phyloP scores from a whole-genome alignment of 768 basidiomycete genomes.

The Tricholomella constricta region DNA sequence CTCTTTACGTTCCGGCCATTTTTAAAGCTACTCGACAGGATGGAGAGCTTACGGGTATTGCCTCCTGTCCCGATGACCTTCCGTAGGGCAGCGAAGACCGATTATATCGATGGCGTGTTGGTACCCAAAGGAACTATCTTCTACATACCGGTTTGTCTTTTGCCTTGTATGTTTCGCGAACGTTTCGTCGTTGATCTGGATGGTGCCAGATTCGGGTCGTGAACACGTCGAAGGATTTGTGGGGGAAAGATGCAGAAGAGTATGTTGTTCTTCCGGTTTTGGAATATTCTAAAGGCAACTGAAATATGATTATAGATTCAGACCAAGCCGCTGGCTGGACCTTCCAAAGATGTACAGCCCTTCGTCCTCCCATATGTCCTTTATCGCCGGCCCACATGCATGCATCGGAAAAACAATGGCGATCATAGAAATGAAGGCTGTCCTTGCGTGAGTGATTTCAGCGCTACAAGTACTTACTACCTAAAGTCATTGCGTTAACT shows the following conservation, averaged over 20 bases:
- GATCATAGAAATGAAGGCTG: conserved; percentile 45
- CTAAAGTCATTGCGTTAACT: background rate
- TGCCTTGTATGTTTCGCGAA: background rate
- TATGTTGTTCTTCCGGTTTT: conserved; percentile 22
- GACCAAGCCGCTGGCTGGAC: conserved; percentile 48
- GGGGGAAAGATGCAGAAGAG: conserved; percentile 55
- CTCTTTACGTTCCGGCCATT: too few relatives aligned
- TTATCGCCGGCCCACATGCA: conserved; percentile 43
- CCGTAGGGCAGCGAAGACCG: conserved; percentile 37
- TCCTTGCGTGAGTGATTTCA: conserved; percentile 32
- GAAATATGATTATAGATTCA: conserved; percentile 34
- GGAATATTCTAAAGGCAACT: background rate
- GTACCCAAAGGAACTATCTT: conserved; percentile 49
- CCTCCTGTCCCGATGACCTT: conserved; percentile 45
- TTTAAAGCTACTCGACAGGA: conserved; percentile 24
- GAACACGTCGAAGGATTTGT: conserved; percentile 50
- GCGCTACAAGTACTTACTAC: too few relatives aligned
- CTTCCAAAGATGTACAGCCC: conserved; percentile 36
- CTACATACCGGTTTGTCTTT: conserved; percentile 38
- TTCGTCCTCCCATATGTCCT: conserved; percentile 38
- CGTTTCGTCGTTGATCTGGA: background rate
- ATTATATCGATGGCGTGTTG: conserved; percentile 44
- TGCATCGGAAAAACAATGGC: conserved; percentile 50
- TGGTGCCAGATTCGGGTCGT: conserved; percentile 45
- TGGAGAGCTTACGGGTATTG: conserved; percentile 45